Evolutionary conservation across 2,329 filamentous ascomycete genomes (phyloP), one percentile per base, ranked within the genome.

Genomic region (Coniochaeta sp.): DNA sequence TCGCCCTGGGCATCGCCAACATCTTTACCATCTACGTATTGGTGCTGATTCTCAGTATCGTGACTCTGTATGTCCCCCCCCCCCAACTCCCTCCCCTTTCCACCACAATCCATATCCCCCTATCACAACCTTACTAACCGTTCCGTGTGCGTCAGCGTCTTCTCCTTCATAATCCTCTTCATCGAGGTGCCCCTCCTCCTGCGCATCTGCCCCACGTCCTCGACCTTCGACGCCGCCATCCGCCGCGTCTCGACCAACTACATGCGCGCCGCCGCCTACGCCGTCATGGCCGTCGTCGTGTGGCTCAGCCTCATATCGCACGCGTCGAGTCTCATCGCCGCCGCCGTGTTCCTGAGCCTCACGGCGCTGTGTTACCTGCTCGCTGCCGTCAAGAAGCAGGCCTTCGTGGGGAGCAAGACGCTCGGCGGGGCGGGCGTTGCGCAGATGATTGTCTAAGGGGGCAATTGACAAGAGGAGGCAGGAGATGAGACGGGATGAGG

Each of bases 161-260:
- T 79, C 48, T 79, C 83, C 13, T 82, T 91, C 61, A 63, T 91
- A 61, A 86, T 94, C 64, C 74, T 94, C 65, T 94, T 94, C 71
- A 79, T 92, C 65, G 89, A 99, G 70, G 86, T 99, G 16, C 94
- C 94, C 26, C 85, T 97, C 54, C 87, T 99, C 53, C 85, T 99
- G 56, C 89, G 94, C 71, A 96, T 99, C 74, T 99, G 94, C 76
- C 94, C 94, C 53, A 99, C 94, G 6, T 97, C 92, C 13, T 71
- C 85, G 57, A 84, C 81, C 58, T 99, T 99, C 73, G 94, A 99
- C 69, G 76, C 74, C 59, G 86, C 91, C 67, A 92, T 99, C 70
- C 91, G 92, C 71, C 86, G 82, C 64, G 89, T 99, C 76, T 90
- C 90, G 57, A 95, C 91, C 54, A 97, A 96, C 77, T 97, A 91